Evolutionary conservation across 108 stramenopile genomes (phyloP), one percentile per base, ranked within the genome.

Genomic region (Cyclotella kingstonii): DNA sequence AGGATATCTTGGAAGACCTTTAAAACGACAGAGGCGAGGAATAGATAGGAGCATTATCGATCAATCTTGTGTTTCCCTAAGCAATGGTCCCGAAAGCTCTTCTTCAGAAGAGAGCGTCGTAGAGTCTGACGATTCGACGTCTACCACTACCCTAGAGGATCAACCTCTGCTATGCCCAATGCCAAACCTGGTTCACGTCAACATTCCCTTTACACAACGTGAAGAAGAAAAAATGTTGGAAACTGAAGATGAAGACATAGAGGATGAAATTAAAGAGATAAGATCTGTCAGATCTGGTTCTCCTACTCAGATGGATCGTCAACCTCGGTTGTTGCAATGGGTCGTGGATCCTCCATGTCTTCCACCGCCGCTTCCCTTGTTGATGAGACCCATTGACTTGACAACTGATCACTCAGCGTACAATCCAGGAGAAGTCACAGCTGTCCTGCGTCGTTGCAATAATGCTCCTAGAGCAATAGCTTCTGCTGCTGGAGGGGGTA

Each of bases 341-440:
- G 68, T 69, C 4, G 66, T 68, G 26, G 59, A 73, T 47, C 64
- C 68, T 5, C 76, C 79, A 23, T 73, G 82, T 30, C 73, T 77
- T 47, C 76, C 84, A 17, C 74, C 85, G 30, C 84, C 86, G 14
- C 60, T 74, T 5, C 78, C 82, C 1, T 43, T 74, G 73, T 41
- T 68, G 28, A 74, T 74, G 73, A 74, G 88, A 29, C 85, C 88
- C 4, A 90, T 87, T 48, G 91, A 89, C 58, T 60, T 93, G 60
- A 93, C 91, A 0, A 86, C 81, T 9, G 91, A 93, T 75, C 91
- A 93, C 53, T 86, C 85, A 39, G 84, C 86, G 0, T 93, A 90
- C 69, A 93, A 93, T 63, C 83, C 84, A 10, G 81, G 84, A 2
- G 91, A 93, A 73, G 86, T 90, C 21, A 81, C 79, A 23, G 81